Percentiles rank a stretch among this genome's conserved stretches.
These are phyloP conservation scores for Dactylellina parvicollis DNA, from an alignment of 2,329 filamentous ascomycete genomes.

Conservation along the genomic window DNA sequence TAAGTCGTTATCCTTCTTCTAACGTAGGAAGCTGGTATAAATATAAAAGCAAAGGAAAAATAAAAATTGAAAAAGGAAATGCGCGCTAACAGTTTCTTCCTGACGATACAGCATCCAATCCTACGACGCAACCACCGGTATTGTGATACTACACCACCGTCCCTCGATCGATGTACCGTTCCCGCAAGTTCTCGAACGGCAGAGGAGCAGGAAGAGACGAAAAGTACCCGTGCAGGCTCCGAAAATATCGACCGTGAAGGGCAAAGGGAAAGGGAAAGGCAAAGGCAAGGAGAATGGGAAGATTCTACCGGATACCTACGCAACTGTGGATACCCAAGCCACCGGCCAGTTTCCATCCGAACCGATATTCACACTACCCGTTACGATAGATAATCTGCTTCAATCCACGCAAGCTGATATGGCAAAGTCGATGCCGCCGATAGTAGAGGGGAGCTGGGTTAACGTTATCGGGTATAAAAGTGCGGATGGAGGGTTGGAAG, in stretches of 20 bases:
- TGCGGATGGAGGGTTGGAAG: constrained; percentile 19
- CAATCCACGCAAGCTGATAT: not conserved
- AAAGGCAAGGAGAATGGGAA: not conserved
- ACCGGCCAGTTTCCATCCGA: not conserved
- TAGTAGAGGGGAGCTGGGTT: constrained; percentile 34
- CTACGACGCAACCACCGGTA: constrained; percentile 29
- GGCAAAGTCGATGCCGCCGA: constrained; percentile 3
- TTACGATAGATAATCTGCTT: constrained; percentile 15
- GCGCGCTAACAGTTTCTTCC: not conserved
- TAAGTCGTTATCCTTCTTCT: not conserved
- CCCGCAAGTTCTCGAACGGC: not conserved
- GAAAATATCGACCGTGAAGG: not conserved
- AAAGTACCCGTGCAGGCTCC: not conserved
- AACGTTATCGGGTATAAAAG: constrained; percentile 34
- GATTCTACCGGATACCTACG: not conserved
- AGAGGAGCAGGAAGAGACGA: constrained; percentile 2
- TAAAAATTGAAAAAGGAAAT: not conserved
- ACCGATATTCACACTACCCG: constrained; percentile 11
- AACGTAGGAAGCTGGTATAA: too few relatives aligned
- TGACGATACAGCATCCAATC: constrained; percentile 23
- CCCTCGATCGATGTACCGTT: constrained; percentile 25
- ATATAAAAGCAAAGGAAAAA: too few relatives aligned
- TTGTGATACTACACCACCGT: constrained; percentile 29
- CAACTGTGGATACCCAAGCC: not conserved
- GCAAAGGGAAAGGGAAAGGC: not conserved